These are phyloP conservation scores for Globisporangium yorkense DNA, from an alignment of 352 stramenopile species.

Conservation along the genomic window DNA sequence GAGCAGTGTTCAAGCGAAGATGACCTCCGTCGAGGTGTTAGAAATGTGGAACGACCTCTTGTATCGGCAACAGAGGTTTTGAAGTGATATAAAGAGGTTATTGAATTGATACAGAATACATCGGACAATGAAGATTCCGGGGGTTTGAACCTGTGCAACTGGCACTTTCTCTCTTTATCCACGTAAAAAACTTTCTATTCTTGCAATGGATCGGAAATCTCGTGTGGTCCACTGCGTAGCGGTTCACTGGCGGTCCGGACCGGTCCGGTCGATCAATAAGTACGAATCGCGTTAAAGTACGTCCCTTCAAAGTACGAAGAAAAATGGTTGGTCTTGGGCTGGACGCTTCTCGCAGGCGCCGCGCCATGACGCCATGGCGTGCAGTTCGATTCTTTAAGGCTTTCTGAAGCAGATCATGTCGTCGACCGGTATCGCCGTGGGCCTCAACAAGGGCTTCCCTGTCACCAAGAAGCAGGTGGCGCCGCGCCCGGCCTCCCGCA, in stretches of 20 bases:
- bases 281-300: background rate
- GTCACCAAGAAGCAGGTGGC: constrained; percentile 90
- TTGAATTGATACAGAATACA: no score
- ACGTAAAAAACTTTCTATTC: background rate
- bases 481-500: constrained; percentile 75
- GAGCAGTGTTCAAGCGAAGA: background rate
- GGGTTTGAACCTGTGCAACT: no score
- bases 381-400: constrained; percentile 84
- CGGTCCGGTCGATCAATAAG: constrained; percentile 1
- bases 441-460: constrained; percentile 91
- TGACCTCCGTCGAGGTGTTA: background rate
- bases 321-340: constrained; percentile 20
- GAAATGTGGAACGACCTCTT: no score
- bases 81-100: no score
- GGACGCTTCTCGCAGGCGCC: background rate
- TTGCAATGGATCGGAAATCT: background rate
- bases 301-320: background rate
- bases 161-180: background rate
- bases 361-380: constrained; percentile 1
- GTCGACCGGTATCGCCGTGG: constrained; percentile 89
- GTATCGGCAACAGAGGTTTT: no score
- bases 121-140: no score
- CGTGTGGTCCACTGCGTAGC: constrained; percentile 2
- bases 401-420: constrained; percentile 88
- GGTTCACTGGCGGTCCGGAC: constrained; percentile 1